A percentile compares a stretch with the other conserved stretches of the same genome.
These are phyloP conservation scores for Rhododendron griersonianum DNA, from an alignment of 148 eudicot genomes.

Conservation along the genomic window DNA sequence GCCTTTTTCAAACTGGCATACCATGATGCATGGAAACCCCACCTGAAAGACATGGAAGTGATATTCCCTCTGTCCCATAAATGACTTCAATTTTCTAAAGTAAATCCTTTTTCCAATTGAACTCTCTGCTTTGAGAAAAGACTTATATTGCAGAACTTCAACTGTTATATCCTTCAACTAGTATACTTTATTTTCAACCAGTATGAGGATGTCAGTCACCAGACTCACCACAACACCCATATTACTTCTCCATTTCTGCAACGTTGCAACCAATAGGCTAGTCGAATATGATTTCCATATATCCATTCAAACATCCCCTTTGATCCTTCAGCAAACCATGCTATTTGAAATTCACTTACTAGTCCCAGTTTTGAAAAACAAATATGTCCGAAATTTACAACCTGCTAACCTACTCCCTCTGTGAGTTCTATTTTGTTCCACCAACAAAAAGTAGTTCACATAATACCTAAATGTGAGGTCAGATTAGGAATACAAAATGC, in stretches of 20 bases:
- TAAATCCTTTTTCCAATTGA: background rate
- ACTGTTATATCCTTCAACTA: too few relatives aligned
- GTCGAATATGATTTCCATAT: background rate
- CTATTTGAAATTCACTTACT: background rate
- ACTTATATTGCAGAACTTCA: background rate
- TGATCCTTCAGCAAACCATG: background rate
- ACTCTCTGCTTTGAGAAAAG: background rate
- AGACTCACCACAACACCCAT: background rate
- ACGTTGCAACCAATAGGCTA: background rate
- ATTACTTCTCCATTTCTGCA: background rate
- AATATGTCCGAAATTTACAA: background rate
- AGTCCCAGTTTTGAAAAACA: background rate
- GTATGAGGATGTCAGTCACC: background rate
- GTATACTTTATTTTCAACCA: too few relatives aligned
- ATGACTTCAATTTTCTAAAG: background rate
- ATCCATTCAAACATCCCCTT: background rate
- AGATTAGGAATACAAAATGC: background rate
- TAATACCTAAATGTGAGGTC: background rate
- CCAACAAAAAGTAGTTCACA: background rate
- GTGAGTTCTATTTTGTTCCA: background rate
- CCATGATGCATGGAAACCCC: background rate
- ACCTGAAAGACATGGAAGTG: background rate
- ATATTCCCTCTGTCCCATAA: background rate
- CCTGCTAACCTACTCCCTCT: background rate
- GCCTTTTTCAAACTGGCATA: background rate